Percentiles rank a stretch among this genome's conserved stretches.
phyloP scores from a whole-genome alignment of 192 early-diverging fungal genomes.

The Gigaspora rosea region DNA sequence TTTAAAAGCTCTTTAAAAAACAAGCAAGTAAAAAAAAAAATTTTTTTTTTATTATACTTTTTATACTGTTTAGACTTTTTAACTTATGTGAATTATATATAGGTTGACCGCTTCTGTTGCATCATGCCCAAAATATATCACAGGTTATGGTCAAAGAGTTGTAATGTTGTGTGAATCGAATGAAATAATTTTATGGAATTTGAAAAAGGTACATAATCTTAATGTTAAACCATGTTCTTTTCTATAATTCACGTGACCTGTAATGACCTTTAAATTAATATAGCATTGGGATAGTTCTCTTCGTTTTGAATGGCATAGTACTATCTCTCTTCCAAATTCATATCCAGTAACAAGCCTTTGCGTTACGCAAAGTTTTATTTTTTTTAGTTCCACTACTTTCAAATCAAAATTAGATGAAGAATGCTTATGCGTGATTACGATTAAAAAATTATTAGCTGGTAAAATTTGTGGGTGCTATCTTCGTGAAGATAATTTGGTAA shows the following conservation, averaged over 20 bases:
- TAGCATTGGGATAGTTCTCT: not conserved
- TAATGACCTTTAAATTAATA: not conserved
- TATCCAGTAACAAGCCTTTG: not conserved
- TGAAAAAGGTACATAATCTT: not conserved
- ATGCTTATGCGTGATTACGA: not conserved
- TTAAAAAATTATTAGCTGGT: not conserved
- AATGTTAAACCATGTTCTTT: not conserved
- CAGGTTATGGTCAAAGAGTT: not conserved
- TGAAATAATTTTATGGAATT: not conserved
- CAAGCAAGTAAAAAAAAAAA: not conserved
- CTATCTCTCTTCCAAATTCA: not conserved
- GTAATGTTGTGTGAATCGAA: slow-evolving; percentile 10
- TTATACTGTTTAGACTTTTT: not conserved
- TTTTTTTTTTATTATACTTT: not conserved
- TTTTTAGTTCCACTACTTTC: not conserved
- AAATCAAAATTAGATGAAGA: not conserved
- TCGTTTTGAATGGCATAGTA: not conserved
- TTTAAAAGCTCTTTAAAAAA: slow-evolving; percentile 1
- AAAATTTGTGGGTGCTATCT: not conserved
- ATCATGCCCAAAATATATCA: slow-evolving; percentile 2
- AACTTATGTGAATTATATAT: not conserved
- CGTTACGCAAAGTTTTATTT: not conserved
- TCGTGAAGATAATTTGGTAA: not conserved
- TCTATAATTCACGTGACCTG: not conserved
- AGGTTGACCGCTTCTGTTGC: not conserved